Evolutionary conservation across 768 basidiomycete genomes (phyloP).

Genomic region (Ramaria sp.): DNA sequence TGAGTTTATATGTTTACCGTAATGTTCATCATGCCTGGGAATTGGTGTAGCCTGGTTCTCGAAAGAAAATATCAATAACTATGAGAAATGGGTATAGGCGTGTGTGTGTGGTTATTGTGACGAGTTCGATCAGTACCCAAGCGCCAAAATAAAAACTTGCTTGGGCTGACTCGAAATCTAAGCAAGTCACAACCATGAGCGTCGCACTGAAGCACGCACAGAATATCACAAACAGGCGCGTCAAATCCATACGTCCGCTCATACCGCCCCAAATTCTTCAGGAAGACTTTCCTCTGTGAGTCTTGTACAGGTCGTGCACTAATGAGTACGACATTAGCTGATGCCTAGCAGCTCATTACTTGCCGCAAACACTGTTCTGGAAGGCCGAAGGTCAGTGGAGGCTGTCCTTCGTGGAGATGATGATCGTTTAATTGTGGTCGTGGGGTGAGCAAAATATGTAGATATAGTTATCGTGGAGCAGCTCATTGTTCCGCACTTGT

Average conservation of each 20-base stretch:
- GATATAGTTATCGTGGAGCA: too few relatives aligned
- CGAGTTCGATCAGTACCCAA: too few relatives aligned
- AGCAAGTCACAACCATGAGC: slow-evolving; percentile 40
- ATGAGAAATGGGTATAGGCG: too few relatives aligned
- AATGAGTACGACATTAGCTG: not conserved
- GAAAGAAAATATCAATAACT: too few relatives aligned
- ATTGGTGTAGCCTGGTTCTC: too few relatives aligned
- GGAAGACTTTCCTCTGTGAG: slow-evolving; percentile 84
- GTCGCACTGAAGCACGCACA: slow-evolving; percentile 74
- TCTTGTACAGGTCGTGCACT: slow-evolving; percentile 1
- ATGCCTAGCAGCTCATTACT: slow-evolving; percentile 46
- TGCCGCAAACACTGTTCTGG: slow-evolving; percentile 80
- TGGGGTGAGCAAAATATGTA: too few relatives aligned
- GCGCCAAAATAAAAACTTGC: too few relatives aligned
- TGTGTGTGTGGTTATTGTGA: too few relatives aligned
- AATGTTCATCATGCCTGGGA: too few relatives aligned
- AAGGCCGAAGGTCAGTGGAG: slow-evolving; percentile 72
- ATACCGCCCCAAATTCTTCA: slow-evolving; percentile 93
- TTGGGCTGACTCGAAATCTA: too few relatives aligned
- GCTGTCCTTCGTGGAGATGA: slow-evolving; percentile 76
- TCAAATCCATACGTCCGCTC: slow-evolving; percentile 76
- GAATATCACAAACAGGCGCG: slow-evolving; percentile 74
- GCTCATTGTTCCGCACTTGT: not conserved
- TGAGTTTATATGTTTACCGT: too few relatives aligned
- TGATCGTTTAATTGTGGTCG: slow-evolving; percentile 86